phyloP scores from a whole-genome alignment of 2,329 filamentous ascomycete genomes.

The Fusarium sp. region DNA sequence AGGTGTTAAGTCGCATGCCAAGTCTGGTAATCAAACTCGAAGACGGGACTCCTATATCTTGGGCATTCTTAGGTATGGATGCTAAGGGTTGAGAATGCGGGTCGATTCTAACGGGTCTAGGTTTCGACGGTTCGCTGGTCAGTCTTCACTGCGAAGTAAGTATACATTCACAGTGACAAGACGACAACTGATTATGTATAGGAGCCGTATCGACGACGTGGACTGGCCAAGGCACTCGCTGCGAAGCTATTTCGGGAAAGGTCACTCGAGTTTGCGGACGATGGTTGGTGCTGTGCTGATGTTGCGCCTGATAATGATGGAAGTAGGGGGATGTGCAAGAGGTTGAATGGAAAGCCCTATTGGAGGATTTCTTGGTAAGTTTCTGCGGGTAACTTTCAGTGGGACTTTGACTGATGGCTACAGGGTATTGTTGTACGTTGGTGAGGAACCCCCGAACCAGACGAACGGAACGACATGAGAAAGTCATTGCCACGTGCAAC shows the following conservation, averaged over 20 bases:
- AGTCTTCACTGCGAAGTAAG: slow-evolving; percentile 69
- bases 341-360: slow-evolving; percentile 65
- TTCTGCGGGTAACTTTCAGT: background rate
- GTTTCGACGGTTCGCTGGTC: slow-evolving; percentile 70
- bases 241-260: slow-evolving; percentile 67
- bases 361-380: slow-evolving; percentile 72
- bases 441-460: slow-evolving; percentile 9
- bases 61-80: slow-evolving; percentile 67
- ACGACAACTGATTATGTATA: slow-evolving; percentile 28
- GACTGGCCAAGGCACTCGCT: slow-evolving; percentile 72
- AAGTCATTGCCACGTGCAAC: background rate
- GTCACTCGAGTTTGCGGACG: slow-evolving; percentile 57
- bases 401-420: background rate
- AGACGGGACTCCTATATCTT: slow-evolving; percentile 67
- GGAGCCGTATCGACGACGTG: slow-evolving; percentile 68
- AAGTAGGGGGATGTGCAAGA: slow-evolving; percentile 71
- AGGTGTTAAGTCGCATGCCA: slow-evolving; percentile 58
- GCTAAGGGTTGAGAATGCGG: background rate
- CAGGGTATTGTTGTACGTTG: slow-evolving; percentile 41
- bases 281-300: slow-evolving; percentile 70
- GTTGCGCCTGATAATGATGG: slow-evolving; percentile 70
- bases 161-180: background rate
- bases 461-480: slow-evolving; percentile 1
- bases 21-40: slow-evolving; percentile 59
- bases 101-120: slow-evolving; percentile 45